Evolutionary conservation across 805 yeast species (phyloP), one percentile per base, ranked within the genome.

Genomic region (Metschnikowia peoriensis): DNA sequence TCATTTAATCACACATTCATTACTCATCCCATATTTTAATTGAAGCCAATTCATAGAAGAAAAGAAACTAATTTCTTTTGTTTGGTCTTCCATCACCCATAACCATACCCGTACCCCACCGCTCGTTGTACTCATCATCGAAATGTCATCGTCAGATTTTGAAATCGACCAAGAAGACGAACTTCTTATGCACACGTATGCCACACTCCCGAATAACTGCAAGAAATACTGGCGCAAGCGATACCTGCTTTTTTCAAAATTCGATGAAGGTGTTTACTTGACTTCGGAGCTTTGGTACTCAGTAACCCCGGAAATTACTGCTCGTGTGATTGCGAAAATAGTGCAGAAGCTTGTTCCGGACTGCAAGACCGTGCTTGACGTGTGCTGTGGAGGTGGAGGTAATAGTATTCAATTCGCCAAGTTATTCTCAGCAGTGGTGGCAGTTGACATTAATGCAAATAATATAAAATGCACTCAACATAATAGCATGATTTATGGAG

Each of bases 381-480:
- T 88, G 1, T 88, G 89, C 60, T 84, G 93, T 57, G 97, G 97
- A 0, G 96, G 91, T 1, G 97, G 96, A 1, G 96, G 96, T 0
- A 89, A 89, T 62, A 72, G 88, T 1, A 86, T 89, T 22, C 96
- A 89, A 59, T 81, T 91, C 66, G 88, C 92, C 45, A 61, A 73
- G 50, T 56, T 64, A 35, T 87, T 88, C 66, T 77, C 78, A 1
- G 59, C 62, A 28, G 86, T 83, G 1, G 79, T 82, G 37, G 90
- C 87, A 2, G 67, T 88, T 1, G 96, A 89, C 61, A 71, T 72
- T 39, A 83, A 83, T 49, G 69, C 76, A 35, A 77, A 76, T 28
- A 86, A 88, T 63, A 65, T 87, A n/a, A 71, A 77, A 51, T 88
- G 96, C 63, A 80, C 92, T 0, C 68, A 69, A 34, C 81, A 83